Conservation (phyloP, 108 stramenopile species). For the Fragilariopsis cylindrus region DNA sequence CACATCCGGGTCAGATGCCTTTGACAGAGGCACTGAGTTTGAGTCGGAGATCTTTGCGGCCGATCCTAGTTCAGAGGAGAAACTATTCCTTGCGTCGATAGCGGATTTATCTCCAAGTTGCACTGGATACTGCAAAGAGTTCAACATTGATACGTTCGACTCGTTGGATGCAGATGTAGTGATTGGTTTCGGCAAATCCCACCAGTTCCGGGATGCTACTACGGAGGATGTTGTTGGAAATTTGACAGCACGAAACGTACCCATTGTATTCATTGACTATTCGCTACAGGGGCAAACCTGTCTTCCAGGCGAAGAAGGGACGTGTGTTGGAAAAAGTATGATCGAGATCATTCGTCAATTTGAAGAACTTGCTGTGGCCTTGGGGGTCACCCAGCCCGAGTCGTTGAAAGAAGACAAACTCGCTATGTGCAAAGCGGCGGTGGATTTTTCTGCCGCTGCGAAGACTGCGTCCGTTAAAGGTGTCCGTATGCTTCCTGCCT, state of each 20-base stretch:
- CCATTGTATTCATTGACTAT: constrained; percentile 26
- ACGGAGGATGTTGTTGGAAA: neutral
- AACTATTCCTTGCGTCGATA: neutral
- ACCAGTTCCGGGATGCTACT: neutral
- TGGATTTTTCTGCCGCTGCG: neutral
- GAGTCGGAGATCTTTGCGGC: constrained; percentile 1
- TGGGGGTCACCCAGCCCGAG: neutral
- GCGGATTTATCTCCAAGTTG: constrained; percentile 10
- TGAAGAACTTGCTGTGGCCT: constrained; percentile 1
- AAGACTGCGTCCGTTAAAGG: constrained; percentile 14
- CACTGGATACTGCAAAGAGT: constrained; percentile 3
- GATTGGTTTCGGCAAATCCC: neutral
- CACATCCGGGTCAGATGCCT: constrained; percentile 13
- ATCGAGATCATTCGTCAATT: constrained; percentile 30
- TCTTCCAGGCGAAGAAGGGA: neutral
- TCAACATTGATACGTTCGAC: constrained; percentile 1
- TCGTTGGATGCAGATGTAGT: neutral
- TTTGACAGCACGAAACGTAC: neutral
- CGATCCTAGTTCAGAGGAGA: constrained; percentile 18
- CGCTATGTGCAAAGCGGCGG: constrained; percentile 20
- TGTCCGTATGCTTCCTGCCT: constrained; percentile 22
- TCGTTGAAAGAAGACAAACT: constrained; percentile 15
- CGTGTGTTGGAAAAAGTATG: neutral
- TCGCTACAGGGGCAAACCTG: constrained; percentile 16
- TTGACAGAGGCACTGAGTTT: neutral